Percentiles rank a stretch among this genome's conserved stretches.
Evolutionary conservation across 2,329 filamentous ascomycete species (phyloP).

Genomic region (Onygenales sp.): DNA sequence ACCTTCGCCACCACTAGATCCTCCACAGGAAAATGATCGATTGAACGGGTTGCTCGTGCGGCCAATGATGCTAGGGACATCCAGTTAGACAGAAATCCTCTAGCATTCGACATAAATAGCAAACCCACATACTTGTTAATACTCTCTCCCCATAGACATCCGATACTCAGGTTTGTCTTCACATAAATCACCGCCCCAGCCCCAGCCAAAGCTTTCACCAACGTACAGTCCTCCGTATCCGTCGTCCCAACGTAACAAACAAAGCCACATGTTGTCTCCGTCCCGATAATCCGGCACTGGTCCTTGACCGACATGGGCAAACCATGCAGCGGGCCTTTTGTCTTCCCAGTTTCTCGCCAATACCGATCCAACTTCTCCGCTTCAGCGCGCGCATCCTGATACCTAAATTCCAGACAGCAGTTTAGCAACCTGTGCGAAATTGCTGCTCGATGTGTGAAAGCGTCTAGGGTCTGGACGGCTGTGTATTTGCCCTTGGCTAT

Average conservation of each 20-base stretch:
- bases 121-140: not conserved
- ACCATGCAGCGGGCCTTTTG: conserved; percentile 15
- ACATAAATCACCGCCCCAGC: conserved; percentile 26
- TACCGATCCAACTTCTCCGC: conserved; percentile 14
- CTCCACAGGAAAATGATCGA: conserved; percentile 54
- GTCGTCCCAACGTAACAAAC: not conserved
- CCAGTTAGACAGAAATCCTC: not conserved
- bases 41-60: conserved; percentile 51
- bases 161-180: conserved; percentile 19
- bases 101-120: not conserved
- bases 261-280: conserved; percentile 1
- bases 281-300: conserved; percentile 1
- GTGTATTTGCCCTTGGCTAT: not conserved
- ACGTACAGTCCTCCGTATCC: not conserved
- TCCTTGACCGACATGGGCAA: conserved; percentile 19
- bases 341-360: conserved; percentile 9
- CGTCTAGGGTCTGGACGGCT: conserved; percentile 1
- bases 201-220: not conserved
- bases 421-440: conserved; percentile 17
- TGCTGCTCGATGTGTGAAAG: conserved; percentile 17
- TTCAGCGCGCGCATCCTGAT: not conserved
- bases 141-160: not conserved
- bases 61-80: not conserved
- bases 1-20: conserved; percentile 57
- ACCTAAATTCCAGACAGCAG: conserved; percentile 10